These are phyloP conservation scores for Sanchytrium tribonematis DNA, from an alignment of 371 early-diverging fungal species.

Conservation along the genomic window DNA sequence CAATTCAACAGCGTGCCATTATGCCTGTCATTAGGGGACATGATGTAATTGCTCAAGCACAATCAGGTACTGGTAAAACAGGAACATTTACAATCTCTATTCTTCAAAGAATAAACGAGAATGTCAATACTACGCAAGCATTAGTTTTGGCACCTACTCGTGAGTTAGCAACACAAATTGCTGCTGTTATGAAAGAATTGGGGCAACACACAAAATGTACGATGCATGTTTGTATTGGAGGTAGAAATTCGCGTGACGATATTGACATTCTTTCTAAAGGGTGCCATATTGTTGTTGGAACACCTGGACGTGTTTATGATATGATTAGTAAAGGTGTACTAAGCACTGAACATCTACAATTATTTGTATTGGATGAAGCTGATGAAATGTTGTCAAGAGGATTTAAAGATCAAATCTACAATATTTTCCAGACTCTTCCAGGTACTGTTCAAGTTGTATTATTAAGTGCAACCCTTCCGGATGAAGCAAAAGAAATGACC, in stretches of 20 bases:
- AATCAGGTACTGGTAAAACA: slow-evolving; percentile 99
- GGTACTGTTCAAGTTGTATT: slow-evolving; percentile 89
- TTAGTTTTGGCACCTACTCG: slow-evolving; percentile 94
- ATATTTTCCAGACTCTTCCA: slow-evolving; percentile 78
- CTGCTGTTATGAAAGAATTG: slow-evolving; percentile 64
- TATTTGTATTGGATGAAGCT: slow-evolving; percentile 97
- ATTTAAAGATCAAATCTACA: slow-evolving; percentile 96
- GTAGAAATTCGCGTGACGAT: slow-evolving; percentile 71
- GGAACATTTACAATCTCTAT: slow-evolving; percentile 95
- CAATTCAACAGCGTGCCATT: slow-evolving; percentile 94
- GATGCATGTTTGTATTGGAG: slow-evolving; percentile 91
- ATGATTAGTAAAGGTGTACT: slow-evolving; percentile 79
- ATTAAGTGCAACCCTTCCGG: slow-evolving; percentile 86
- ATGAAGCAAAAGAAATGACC: slow-evolving; percentile 88
- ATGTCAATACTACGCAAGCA: slow-evolving; percentile 64
- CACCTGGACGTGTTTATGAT: slow-evolving; percentile 97
- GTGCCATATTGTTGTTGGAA: slow-evolving; percentile 88
- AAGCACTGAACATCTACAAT: slow-evolving; percentile 62
- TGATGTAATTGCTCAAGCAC: slow-evolving; percentile 97
- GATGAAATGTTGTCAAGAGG: slow-evolving; percentile 93
- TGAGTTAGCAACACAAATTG: slow-evolving; percentile 93
- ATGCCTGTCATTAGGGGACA: slow-evolving; percentile 63
- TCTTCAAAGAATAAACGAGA: slow-evolving; percentile 69
- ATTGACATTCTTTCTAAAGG: slow-evolving; percentile 47
- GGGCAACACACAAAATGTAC: slow-evolving; percentile 78